Evolutionary conservation across 2,329 filamentous ascomycete species (phyloP).

Genomic region (Monilinia polystroma): DNA sequence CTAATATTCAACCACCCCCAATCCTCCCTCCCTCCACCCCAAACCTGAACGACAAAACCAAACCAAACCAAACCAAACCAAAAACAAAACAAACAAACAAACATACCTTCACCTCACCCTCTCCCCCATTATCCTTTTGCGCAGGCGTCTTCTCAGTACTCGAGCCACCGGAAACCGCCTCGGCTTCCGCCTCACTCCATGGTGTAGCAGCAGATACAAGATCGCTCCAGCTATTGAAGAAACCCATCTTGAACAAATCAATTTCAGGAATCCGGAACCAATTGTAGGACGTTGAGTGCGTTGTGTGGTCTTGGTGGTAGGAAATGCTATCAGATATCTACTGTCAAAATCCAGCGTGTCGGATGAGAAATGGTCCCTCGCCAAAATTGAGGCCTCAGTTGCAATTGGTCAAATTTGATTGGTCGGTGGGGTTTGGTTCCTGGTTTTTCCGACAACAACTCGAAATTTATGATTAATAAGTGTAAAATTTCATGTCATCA

Average conservation of each 20-base stretch:
- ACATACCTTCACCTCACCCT: constrained; percentile 40
- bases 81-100: background rate
- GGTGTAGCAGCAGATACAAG: constrained; percentile 64
- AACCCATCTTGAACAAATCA: constrained; percentile 52
- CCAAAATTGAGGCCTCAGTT: constrained; percentile 24
- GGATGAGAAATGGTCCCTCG: constrained; percentile 25
- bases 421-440: constrained; percentile 24
- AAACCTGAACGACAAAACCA: background rate
- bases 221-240: constrained; percentile 65
- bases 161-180: constrained; percentile 45
- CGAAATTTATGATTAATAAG: constrained; percentile 9
- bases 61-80: background rate
- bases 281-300: constrained; percentile 24
- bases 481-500: background rate
- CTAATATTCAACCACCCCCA: background rate
- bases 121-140: constrained; percentile 49
- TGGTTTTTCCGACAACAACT: constrained; percentile 24
- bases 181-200: constrained; percentile 64
- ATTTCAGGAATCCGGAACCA: constrained; percentile 24
- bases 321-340: constrained; percentile 1
- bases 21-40: background rate
- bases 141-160: constrained; percentile 45
- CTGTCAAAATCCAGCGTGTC: constrained; percentile 22
- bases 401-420: constrained; percentile 36
- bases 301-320: constrained; percentile 21